Percentiles rank a stretch among this genome's conserved stretches.
These are phyloP conservation scores for Clathrus columnatus DNA, from an alignment of 768 basidiomycete species.

Conservation along the genomic window DNA sequence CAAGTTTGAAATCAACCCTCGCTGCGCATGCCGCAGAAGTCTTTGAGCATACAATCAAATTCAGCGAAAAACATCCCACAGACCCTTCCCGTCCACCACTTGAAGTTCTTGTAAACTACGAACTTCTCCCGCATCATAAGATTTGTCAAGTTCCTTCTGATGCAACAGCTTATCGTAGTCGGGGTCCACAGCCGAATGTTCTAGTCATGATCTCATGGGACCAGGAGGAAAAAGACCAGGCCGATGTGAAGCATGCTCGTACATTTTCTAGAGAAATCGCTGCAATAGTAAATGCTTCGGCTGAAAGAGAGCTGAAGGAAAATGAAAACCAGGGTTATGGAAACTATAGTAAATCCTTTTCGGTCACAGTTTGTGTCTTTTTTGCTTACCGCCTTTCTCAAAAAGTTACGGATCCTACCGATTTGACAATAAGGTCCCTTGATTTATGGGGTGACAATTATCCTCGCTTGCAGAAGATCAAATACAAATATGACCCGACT, in stretches of 20 bases:
- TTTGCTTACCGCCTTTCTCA: neutral
- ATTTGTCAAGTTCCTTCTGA: conserved; percentile 21
- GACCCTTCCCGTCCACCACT: conserved; percentile 14
- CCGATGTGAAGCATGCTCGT: conserved; percentile 24
- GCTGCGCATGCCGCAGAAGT: conserved; percentile 23
- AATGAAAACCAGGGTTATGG: conserved; percentile 30
- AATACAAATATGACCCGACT: conserved; percentile 27
- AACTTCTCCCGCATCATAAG: conserved; percentile 34
- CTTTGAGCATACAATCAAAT: conserved; percentile 22
- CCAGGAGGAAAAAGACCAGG: conserved; percentile 20
- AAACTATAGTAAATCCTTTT: conserved; percentile 34
- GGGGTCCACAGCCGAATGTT: conserved; percentile 27
- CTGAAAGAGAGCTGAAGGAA: conserved; percentile 22
- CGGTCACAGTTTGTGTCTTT: too few species aligned
- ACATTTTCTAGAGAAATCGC: conserved; percentile 24
- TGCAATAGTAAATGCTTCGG: conserved; percentile 22
- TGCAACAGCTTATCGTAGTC: conserved; percentile 33
- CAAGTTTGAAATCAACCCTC: neutral
- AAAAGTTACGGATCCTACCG: conserved; percentile 2
- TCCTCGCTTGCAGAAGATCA: conserved; percentile 27
- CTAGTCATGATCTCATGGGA: conserved; percentile 29
- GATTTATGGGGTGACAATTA: conserved; percentile 30
- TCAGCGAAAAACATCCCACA: conserved; percentile 19
- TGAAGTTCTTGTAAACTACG: conserved; percentile 25
- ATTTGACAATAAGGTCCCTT: conserved; percentile 14